These are phyloP conservation scores for Ampelomyces quisqualis DNA, from an alignment of 2,329 filamentous ascomycete genomes.

Conservation along the genomic window DNA sequence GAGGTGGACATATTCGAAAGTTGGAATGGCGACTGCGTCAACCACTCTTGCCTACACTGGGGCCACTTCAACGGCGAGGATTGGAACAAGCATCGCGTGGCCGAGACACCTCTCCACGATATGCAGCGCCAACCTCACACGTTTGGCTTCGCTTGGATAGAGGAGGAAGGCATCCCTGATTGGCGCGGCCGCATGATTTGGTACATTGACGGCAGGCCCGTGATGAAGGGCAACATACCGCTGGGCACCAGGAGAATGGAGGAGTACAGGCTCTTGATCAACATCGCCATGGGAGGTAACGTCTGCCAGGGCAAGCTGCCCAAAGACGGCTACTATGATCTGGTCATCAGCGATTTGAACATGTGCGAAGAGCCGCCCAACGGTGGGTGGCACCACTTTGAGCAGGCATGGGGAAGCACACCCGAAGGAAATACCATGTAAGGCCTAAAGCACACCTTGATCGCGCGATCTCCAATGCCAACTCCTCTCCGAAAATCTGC, in stretches of 20 bases:
- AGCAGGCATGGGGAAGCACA: slow-evolving; percentile 51
- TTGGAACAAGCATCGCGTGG: slow-evolving; percentile 58
- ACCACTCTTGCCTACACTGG: slow-evolving; percentile 62
- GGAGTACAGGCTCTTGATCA: slow-evolving; percentile 59
- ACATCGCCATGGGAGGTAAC: slow-evolving; percentile 64
- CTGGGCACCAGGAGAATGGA: slow-evolving; percentile 56
- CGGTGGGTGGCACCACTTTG: slow-evolving; percentile 59
- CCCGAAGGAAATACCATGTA: slow-evolving; percentile 31
- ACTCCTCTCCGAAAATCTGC: slow-evolving; percentile 5
- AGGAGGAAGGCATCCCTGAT: slow-evolving; percentile 45
- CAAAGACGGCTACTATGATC: slow-evolving; percentile 57
- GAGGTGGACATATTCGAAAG: slow-evolving; percentile 63
- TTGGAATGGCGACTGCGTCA: slow-evolving; percentile 60
- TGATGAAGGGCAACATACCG: slow-evolving; percentile 60
- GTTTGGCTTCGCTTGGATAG: slow-evolving; percentile 61
- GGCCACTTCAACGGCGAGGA: slow-evolving; percentile 57
- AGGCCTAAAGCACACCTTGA: neutral
- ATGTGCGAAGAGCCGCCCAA: slow-evolving; percentile 54
- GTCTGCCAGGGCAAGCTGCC: slow-evolving; percentile 57
- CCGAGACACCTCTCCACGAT: slow-evolving; percentile 54
- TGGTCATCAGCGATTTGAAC: slow-evolving; percentile 56
- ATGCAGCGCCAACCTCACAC: slow-evolving; percentile 51
- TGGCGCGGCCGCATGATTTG: slow-evolving; percentile 55
- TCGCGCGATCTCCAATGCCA: neutral
- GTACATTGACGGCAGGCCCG: slow-evolving; percentile 59